phyloP scores from a whole-genome alignment of 1,284 basidiomycete genomes.

The Apiotrichum mycotoxinovorans region DNA sequence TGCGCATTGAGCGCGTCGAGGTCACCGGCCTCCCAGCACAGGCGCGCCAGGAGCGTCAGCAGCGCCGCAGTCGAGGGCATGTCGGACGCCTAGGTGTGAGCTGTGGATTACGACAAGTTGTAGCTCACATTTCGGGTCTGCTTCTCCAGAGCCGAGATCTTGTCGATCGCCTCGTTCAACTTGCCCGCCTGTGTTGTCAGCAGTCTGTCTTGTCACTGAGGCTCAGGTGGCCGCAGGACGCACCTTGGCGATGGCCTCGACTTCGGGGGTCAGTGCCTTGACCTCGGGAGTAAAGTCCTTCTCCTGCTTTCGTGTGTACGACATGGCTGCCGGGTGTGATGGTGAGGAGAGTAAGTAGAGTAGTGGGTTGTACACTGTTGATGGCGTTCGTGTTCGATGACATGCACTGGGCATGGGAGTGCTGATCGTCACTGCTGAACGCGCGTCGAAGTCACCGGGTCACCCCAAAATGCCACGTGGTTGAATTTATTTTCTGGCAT shows the following conservation, averaged over 20 bases:
- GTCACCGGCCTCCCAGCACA: conserved; percentile 63
- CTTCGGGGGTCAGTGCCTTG: conserved; percentile 52
- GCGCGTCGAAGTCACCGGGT: conserved; percentile 7
- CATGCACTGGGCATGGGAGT: neutral
- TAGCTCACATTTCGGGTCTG: conserved; percentile 91
- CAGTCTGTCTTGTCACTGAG: too few relatives aligned
- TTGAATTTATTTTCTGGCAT: conserved; percentile 7
- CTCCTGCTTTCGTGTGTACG: conserved; percentile 54
- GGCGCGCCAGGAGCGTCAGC: conserved; percentile 66
- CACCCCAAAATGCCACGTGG: conserved; percentile 16
- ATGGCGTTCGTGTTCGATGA: neutral
- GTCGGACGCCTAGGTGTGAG: conserved; percentile 72
- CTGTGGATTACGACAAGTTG: too few relatives aligned
- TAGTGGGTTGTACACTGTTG: neutral
- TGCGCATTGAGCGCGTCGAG: conserved; percentile 68
- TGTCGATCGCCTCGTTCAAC: conserved; percentile 82
- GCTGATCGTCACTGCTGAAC: conserved; percentile 2
- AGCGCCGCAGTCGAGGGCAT: conserved; percentile 83
- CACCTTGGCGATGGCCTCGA: conserved; percentile 52
- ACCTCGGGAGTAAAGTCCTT: conserved; percentile 56
- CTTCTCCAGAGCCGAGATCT: conserved; percentile 85
- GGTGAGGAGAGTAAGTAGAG: neutral
- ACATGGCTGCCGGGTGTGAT: conserved; percentile 39
- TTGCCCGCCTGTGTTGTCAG: conserved; percentile 57
- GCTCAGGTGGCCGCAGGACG: conserved; percentile 12